Evolutionary conservation across 805 yeast species (phyloP).

Genomic region (Zygoascus biomembranicola): DNA sequence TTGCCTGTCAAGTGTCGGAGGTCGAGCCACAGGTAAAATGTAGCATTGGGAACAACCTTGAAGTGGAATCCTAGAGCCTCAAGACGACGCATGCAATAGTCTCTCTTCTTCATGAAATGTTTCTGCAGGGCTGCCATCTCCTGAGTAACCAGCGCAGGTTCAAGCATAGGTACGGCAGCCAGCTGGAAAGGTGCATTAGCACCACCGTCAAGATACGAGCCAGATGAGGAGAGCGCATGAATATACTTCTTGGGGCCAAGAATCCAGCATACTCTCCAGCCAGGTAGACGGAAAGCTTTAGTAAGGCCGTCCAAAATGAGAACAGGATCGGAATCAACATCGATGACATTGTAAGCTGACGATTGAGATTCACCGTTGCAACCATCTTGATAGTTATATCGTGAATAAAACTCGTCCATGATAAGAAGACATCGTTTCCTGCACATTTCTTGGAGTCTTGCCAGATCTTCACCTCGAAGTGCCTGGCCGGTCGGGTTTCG

Average conservation of each 20-base stretch:
- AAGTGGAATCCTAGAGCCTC: constrained; percentile 47
- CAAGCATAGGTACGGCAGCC: constrained; percentile 47
- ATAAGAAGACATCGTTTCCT: constrained; percentile 44
- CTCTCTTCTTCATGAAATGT: constrained; percentile 51
- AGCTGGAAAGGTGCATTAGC: constrained; percentile 54
- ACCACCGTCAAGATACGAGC: constrained; percentile 55
- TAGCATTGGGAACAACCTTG: constrained; percentile 45
- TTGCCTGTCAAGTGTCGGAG: constrained; percentile 48
- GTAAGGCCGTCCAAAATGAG: constrained; percentile 53
- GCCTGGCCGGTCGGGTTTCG: constrained; percentile 56
- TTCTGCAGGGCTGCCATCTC: constrained; percentile 52
- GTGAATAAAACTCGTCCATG: constrained; percentile 57
- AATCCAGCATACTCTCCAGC: constrained; percentile 59
- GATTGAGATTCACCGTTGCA: constrained; percentile 46
- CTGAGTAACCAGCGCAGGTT: constrained; percentile 40
- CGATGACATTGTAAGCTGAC: constrained; percentile 44
- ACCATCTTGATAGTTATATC: constrained; percentile 45
- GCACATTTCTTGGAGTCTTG: constrained; percentile 44
- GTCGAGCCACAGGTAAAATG: constrained; percentile 54
- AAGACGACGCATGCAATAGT: constrained; percentile 43
- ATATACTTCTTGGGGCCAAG: constrained; percentile 56
- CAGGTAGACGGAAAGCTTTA: constrained; percentile 54
- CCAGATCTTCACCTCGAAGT: constrained; percentile 40
- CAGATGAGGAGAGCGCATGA: constrained; percentile 47
- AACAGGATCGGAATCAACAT: constrained; percentile 51